Evolutionary conservation across 495 filamentous ascomycete genomes (phyloP).

Genomic region (Talaromyces proteolyticus): DNA sequence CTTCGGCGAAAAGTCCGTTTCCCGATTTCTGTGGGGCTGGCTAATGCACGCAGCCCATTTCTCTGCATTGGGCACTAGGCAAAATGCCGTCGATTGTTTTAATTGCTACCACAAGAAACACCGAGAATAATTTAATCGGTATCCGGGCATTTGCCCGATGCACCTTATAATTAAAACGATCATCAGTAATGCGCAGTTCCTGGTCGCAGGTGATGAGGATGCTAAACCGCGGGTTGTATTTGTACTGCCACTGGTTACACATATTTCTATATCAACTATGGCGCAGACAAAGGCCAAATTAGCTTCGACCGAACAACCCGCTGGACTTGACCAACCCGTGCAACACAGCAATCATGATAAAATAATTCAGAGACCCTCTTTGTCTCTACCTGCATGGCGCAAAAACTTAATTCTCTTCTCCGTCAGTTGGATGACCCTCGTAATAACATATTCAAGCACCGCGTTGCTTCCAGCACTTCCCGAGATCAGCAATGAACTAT

Average conservation of each 20-base stretch:
- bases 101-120: neutral
- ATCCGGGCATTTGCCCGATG: neutral
- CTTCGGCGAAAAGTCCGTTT: too few relatives aligned
- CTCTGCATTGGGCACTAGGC: too few relatives aligned
- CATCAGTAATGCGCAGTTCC: too few relatives aligned
- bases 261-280: neutral
- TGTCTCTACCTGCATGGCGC: slow-evolving; percentile 25
- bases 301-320: neutral
- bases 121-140: neutral
- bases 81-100: neutral
- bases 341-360: neutral
- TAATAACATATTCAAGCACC: slow-evolving; percentile 35
- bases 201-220: too few relatives aligned
- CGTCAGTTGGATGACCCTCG: slow-evolving; percentile 37
- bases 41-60: too few relatives aligned
- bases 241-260: too few relatives aligned
- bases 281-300: neutral
- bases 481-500: slow-evolving; percentile 32
- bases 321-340: neutral
- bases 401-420: slow-evolving; percentile 38
- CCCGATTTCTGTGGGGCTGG: too few relatives aligned
- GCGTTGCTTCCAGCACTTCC: slow-evolving; percentile 33
- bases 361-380: neutral
- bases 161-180: too few relatives aligned
- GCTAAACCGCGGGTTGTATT: too few relatives aligned